Evolutionary conservation across 2,329 filamentous ascomycete species (phyloP).

Genomic region (Grosmannia serpens): DNA sequence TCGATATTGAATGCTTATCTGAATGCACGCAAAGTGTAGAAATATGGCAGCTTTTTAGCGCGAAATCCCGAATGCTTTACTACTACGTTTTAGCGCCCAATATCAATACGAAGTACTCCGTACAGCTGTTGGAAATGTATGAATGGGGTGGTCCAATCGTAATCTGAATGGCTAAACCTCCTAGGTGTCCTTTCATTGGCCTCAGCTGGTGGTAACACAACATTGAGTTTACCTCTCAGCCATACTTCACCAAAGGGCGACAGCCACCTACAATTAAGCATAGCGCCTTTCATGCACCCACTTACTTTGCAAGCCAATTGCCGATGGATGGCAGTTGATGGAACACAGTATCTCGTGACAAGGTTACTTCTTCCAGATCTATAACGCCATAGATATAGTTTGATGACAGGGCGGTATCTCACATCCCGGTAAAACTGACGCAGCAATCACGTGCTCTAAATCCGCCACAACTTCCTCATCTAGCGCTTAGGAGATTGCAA

Average conservation of each 20-base stretch:
- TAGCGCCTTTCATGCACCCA: neutral
- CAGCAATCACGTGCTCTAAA: conserved; percentile 4
- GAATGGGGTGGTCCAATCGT: neutral
- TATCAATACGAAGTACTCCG: no score
- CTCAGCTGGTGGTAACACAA: neutral
- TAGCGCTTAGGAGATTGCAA: conserved; percentile 10
- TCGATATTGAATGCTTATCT: no score
- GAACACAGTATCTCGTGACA: neutral
- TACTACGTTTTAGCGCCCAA: no score
- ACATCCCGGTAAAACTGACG: neutral
- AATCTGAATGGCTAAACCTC: neutral
- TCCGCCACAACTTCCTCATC: conserved; percentile 5
- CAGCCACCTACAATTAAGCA: neutral
- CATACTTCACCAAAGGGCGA: neutral
- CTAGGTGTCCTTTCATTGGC: neutral
- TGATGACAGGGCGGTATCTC: neutral
- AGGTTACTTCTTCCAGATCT: neutral
- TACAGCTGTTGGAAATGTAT: no score
- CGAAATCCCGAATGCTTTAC: no score
- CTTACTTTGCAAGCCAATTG: neutral
- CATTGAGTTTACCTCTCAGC: neutral
- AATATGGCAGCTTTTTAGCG: no score
- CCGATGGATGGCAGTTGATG: neutral
- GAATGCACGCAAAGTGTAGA: no score
- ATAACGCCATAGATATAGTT: neutral